Evolutionary conservation across 108 stramenopile genomes (phyloP).

Genomic region (Cyclostephanos tholiformis): DNA sequence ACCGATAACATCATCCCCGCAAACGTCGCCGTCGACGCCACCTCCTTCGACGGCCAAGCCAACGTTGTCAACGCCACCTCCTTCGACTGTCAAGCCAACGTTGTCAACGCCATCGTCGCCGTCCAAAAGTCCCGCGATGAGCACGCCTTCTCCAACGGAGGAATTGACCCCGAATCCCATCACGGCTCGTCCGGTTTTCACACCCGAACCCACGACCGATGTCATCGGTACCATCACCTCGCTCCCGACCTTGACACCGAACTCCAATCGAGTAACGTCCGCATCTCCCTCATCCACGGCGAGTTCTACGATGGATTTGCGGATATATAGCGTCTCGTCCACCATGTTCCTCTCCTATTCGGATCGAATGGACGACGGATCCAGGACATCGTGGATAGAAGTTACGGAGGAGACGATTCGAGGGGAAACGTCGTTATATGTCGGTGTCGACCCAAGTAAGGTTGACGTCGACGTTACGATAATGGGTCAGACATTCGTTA

Average conservation of each 20-base stretch:
- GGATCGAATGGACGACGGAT: not conserved
- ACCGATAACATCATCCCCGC: not conserved
- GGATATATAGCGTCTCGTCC: conserved; percentile 3
- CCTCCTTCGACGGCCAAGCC: not conserved
- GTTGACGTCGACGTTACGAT: not conserved
- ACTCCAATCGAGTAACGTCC: not conserved
- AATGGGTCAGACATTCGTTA: not conserved
- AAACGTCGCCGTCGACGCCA: not conserved
- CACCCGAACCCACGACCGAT: not conserved
- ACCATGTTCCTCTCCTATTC: conserved; percentile 5
- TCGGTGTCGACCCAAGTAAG: not conserved
- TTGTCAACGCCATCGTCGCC: not conserved
- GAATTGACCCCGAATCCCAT: not conserved
- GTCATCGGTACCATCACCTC: not conserved
- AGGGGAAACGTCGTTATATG: not conserved
- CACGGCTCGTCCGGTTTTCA: not conserved
- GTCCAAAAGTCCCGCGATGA: not conserved
- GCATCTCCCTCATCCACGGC: not conserved
- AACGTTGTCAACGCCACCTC: not conserved
- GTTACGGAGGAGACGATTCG: conserved; percentile 1
- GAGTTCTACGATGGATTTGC: not conserved
- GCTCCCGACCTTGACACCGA: not conserved
- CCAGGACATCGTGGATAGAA: conserved; percentile 3
- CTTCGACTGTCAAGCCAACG: not conserved
- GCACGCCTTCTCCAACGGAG: not conserved